A percentile compares a stretch with the other conserved stretches of the same genome.
Conservation (phyloP, 164 flowering plant genomes). For the Cinnamomum micranthum region DNA sequence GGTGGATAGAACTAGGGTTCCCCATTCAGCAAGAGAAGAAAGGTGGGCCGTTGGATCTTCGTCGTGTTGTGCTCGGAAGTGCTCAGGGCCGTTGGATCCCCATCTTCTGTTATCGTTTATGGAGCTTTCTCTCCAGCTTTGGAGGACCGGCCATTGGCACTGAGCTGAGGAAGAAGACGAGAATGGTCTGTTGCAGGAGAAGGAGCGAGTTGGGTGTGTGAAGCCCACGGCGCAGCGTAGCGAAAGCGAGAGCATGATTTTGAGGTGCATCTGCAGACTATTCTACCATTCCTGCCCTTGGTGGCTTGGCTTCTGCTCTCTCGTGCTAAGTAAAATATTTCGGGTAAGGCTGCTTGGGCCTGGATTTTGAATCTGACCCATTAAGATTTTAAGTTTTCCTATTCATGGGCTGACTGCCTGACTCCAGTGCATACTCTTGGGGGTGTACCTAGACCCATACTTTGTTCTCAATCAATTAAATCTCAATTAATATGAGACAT, state of each 20-base stretch:
- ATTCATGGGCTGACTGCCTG: too few species aligned
- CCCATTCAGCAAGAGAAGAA: conserved; percentile 78
- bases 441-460: too few species aligned
- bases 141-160: conserved; percentile 65
- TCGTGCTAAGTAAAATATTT: too few species aligned
- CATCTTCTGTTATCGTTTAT: conserved; percentile 56
- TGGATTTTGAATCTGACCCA: too few species aligned
- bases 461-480: too few species aligned
- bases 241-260: conserved; percentile 2
- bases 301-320: too few species aligned
- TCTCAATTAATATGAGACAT: too few species aligned
- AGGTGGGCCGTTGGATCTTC: conserved; percentile 20
- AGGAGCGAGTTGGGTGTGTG: not conserved
- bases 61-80: not conserved
- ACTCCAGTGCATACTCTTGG: too few species aligned
- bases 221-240: conserved; percentile 1
- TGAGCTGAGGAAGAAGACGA: conserved; percentile 20
- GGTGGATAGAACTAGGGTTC: conserved; percentile 76
- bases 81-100: conserved; percentile 70
- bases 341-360: too few species aligned
- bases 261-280: not conserved
- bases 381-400: too few species aligned
- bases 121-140: conserved; percentile 56
- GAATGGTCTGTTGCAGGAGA: not conserved
- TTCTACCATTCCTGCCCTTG: too few species aligned